Percentiles rank a stretch among this genome's conserved stretches.
phyloP scores from a whole-genome alignment of 2,329 filamentous ascomycete species.

The Chaetomium globosum region DNA sequence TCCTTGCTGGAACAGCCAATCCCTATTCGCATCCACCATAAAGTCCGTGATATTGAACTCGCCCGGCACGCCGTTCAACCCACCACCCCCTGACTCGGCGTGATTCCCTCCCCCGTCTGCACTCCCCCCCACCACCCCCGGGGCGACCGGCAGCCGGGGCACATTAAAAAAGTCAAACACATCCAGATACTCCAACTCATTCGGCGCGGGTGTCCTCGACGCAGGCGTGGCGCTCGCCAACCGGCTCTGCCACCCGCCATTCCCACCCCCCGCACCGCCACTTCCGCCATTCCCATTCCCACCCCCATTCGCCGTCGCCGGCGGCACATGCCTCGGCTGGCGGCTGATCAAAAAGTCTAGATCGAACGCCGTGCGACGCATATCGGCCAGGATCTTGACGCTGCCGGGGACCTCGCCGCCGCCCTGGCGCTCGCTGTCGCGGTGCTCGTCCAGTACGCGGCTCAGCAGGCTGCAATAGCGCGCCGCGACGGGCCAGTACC shows the following conservation, averaged over 20 bases:
- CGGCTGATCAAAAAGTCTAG: slow-evolving; percentile 86
- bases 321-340: slow-evolving; percentile 62
- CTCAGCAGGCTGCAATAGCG: slow-evolving; percentile 79
- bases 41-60: slow-evolving; percentile 80
- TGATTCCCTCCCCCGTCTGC: slow-evolving; percentile 24
- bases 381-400: slow-evolving; percentile 85
- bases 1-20: slow-evolving; percentile 59
- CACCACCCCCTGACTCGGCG: slow-evolving; percentile 21
- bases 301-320: slow-evolving; percentile 24
- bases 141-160: slow-evolving; percentile 65
- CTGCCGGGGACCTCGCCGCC: slow-evolving; percentile 78
- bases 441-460: slow-evolving; percentile 82
- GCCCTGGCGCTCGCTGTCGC: slow-evolving; percentile 73
- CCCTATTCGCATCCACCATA: slow-evolving; percentile 72
- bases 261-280: neutral
- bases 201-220: slow-evolving; percentile 67
- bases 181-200: slow-evolving; percentile 87
- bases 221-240: slow-evolving; percentile 61
- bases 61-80: slow-evolving; percentile 47
- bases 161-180: slow-evolving; percentile 96
- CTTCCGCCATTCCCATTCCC: neutral
- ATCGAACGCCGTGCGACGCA: slow-evolving; percentile 88
- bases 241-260: slow-evolving; percentile 45
- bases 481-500: slow-evolving; percentile 82
- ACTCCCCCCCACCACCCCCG: slow-evolving; percentile 39